Percentiles rank a stretch among this genome's conserved stretches.
Conservation (phyloP, 108 stramenopile genomes). For the Cyclostephanos invisitatus region DNA sequence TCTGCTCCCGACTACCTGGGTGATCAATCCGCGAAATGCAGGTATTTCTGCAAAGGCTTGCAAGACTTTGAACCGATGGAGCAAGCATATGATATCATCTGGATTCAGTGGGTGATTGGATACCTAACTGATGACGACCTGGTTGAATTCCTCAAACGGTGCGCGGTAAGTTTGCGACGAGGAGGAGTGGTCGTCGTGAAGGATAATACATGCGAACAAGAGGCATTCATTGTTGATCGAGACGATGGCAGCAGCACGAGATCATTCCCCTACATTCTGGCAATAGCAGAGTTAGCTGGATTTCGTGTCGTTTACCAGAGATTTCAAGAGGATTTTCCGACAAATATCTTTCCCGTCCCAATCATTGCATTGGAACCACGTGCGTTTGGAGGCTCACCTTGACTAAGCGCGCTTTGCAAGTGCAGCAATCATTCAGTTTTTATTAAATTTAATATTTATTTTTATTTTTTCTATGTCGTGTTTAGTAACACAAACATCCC, state of each 20-base stretch:
- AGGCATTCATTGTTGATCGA: constrained; percentile 81
- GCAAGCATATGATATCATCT: constrained; percentile 79
- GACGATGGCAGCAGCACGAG: constrained; percentile 86
- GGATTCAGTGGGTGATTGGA: constrained; percentile 94
- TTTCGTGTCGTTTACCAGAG: constrained; percentile 59
- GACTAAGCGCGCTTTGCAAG: neutral
- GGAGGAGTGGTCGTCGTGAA: constrained; percentile 86
- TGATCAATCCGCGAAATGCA: constrained; percentile 50
- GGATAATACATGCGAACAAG: constrained; percentile 84
- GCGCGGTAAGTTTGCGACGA: constrained; percentile 52
- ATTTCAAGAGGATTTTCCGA: constrained; percentile 81
- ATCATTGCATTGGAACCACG: constrained; percentile 70
- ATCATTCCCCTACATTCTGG: constrained; percentile 70
- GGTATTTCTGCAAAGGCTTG: constrained; percentile 79
- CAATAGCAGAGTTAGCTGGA: constrained; percentile 75
- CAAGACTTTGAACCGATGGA: constrained; percentile 84
- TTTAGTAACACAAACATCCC: constrained; percentile 59
- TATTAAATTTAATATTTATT: neutral
- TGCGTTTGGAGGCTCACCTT: neutral
- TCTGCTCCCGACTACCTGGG: constrained; percentile 88
- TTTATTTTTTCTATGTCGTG: neutral
- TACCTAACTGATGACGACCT: constrained; percentile 90
- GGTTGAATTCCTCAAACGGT: constrained; percentile 74
- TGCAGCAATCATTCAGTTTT: neutral
- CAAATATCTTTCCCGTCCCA: constrained; percentile 87